These are phyloP conservation scores for Kurtzmaniella natalensis DNA, from an alignment of 1,139 yeast species.

Conservation along the genomic window DNA sequence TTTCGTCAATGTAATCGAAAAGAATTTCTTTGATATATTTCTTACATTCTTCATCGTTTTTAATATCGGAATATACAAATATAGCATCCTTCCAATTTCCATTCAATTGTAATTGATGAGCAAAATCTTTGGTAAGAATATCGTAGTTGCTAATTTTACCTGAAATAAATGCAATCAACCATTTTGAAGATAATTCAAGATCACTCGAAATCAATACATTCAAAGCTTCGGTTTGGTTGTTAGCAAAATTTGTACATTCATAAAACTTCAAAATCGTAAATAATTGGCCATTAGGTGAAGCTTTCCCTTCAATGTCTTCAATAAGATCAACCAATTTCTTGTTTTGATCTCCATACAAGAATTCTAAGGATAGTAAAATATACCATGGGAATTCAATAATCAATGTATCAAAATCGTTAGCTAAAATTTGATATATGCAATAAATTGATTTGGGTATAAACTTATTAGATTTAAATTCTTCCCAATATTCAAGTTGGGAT, in stretches of 20 bases:
- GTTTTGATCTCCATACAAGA: constrained; percentile 57
- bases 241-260: constrained; percentile 6
- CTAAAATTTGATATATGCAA: constrained; percentile 59
- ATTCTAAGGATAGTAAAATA: constrained; percentile 50
- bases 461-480: constrained; percentile 28
- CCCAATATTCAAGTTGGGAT: constrained; percentile 67
- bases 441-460: constrained; percentile 51
- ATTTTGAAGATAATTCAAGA: neutral
- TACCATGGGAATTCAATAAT: constrained; percentile 61
- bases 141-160: constrained; percentile 24
- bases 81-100: constrained; percentile 58
- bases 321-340: constrained; percentile 41
- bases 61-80: constrained; percentile 54
- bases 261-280: constrained; percentile 23
- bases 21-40: constrained; percentile 41
- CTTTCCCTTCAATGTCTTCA: constrained; percentile 13
- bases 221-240: constrained; percentile 3
- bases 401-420: constrained; percentile 48
- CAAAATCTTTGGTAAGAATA: constrained; percentile 44
- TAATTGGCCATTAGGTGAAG: constrained; percentile 9
- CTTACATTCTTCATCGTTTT: constrained; percentile 38
- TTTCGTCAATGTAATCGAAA: constrained; percentile 39
- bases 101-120: constrained; percentile 45
- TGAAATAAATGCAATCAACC: neutral
- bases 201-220: neutral